phyloP scores from a whole-genome alignment of 1,284 basidiomycete species.

The Pseudozyma sp. region DNA sequence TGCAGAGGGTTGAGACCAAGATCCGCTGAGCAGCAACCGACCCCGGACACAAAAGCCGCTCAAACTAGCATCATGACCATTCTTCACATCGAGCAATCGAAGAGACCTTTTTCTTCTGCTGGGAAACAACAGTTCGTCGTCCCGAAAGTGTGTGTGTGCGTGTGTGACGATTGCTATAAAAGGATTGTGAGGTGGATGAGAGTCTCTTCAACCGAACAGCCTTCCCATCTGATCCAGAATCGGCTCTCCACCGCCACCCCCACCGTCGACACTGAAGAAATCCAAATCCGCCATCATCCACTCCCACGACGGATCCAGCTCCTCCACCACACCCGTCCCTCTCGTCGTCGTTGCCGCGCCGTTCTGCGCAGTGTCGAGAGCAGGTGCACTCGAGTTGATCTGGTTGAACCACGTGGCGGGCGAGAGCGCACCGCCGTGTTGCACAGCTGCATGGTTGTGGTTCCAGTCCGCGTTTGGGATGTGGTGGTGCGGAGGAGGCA shows the following conservation, averaged over 20 bases:
- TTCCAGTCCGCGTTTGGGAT: neutral
- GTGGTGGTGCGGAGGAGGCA: constrained; percentile 7
- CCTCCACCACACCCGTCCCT: neutral
- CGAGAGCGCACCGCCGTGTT: neutral
- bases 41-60: too few species aligned
- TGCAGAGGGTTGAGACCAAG: constrained; percentile 44
- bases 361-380: neutral
- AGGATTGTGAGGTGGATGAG: too few species aligned
- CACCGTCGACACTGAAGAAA: constrained; percentile 41
- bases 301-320: constrained; percentile 32
- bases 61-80: neutral
- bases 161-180: neutral
- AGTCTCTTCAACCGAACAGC: constrained; percentile 16
- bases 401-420: constrained; percentile 1
- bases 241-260: constrained; percentile 41
- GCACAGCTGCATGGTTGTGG: neutral
- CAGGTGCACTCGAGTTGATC: neutral
- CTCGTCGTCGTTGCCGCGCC: too few species aligned
- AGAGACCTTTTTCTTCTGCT: neutral
- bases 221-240: constrained; percentile 49
- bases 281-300: constrained; percentile 50
- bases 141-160: constrained; percentile 4
- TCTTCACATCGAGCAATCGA: too few species aligned
- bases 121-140: neutral
- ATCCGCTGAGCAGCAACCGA: constrained; percentile 19